These are phyloP conservation scores for Moesziomyces aphidis DNA, from an alignment of 1,284 basidiomycete genomes.

Conservation along the genomic window DNA sequence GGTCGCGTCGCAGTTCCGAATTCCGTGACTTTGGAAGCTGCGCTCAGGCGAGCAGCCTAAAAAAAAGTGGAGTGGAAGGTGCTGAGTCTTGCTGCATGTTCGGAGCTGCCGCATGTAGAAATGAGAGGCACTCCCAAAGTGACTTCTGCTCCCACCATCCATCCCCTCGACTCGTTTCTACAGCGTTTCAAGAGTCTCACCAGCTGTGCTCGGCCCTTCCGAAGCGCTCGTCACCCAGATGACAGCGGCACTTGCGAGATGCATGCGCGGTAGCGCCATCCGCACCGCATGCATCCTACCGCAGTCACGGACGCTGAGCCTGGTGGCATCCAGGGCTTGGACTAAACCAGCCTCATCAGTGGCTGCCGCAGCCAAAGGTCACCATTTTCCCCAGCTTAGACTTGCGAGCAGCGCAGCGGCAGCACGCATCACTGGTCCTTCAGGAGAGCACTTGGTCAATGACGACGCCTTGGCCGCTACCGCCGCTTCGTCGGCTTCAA, in stretches of 20 bases:
- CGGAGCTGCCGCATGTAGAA: background rate
- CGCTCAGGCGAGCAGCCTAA: too few relatives aligned
- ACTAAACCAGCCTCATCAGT: background rate
- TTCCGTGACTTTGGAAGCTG: conserved; percentile 14
- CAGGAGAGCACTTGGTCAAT: background rate
- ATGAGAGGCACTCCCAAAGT: background rate
- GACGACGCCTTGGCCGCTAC: background rate
- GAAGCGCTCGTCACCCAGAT: background rate
- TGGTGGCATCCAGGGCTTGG: background rate
- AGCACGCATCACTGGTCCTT: background rate
- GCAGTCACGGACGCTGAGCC: background rate
- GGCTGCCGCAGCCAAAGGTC: too few relatives aligned
- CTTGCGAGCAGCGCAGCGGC: background rate
- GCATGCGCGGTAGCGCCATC: background rate
- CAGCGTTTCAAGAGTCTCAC: background rate
- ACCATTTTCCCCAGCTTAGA: background rate
- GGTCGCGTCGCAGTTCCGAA: conserved; percentile 19
- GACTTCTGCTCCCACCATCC: background rate
- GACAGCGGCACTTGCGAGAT: background rate
- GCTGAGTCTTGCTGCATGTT: conserved; percentile 5
- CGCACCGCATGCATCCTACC: background rate
- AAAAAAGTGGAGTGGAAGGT: conserved; percentile 6
- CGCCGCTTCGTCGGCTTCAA: background rate
- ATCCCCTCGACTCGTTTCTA: background rate
- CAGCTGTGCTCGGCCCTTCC: background rate